phyloP scores from a whole-genome alignment of 371 early-diverging fungal species.

The Lichtheimia ramosa region DNA sequence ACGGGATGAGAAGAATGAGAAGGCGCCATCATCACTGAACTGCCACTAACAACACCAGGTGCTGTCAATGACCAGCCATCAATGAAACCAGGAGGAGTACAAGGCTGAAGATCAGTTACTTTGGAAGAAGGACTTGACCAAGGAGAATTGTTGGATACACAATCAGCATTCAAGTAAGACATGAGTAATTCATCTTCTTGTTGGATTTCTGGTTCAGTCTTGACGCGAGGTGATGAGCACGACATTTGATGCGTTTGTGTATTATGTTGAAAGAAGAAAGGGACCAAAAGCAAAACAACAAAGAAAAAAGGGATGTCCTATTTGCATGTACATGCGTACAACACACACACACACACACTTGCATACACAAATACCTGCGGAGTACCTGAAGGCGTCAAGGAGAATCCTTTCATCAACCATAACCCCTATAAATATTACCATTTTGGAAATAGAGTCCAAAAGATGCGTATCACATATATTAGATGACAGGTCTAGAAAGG shows the following conservation, averaged over 20 bases:
- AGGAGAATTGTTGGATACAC: slow-evolving; percentile 13
- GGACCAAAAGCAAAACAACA: slow-evolving; percentile 9
- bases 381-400: neutral
- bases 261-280: slow-evolving; percentile 1
- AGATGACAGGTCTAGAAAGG: too few species aligned
- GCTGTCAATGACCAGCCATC: too few species aligned
- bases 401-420: neutral
- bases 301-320: slow-evolving; percentile 7
- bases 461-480: too few species aligned
- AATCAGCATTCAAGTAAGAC: slow-evolving; percentile 40
- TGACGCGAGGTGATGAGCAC: slow-evolving; percentile 13
- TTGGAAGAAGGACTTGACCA: neutral
- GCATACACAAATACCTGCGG: neutral
- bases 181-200: slow-evolving; percentile 36
- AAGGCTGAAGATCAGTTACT: neutral
- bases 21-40: too few species aligned
- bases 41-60: too few species aligned
- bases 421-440: neutral
- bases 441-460: neutral
- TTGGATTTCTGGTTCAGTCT: slow-evolving; percentile 19
- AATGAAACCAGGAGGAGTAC: too few species aligned
- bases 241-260: neutral
- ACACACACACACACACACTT: neutral
- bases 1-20: too few species aligned
- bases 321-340: neutral